These are phyloP conservation scores for Capsicum baccatum DNA, from an alignment of 257 asterid genomes.

Conservation along the genomic window DNA sequence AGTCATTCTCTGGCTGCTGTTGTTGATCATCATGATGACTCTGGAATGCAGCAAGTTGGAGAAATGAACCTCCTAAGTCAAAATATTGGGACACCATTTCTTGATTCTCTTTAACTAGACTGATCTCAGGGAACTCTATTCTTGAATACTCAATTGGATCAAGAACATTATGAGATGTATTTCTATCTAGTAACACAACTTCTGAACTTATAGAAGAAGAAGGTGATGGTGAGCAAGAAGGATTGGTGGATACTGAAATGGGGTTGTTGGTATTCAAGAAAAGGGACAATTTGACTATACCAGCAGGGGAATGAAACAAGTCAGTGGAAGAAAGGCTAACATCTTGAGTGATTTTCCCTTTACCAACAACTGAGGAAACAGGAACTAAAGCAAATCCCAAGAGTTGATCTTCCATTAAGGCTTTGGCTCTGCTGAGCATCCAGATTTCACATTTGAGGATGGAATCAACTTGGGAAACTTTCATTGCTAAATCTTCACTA, in stretches of 20 bases:
- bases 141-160: constrained; percentile 50
- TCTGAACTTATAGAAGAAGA: constrained; percentile 29
- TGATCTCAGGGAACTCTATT: constrained; percentile 67
- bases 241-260: constrained; percentile 29
- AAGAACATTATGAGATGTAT: constrained; percentile 35
- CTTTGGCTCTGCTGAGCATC: constrained; percentile 74
- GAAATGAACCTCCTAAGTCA: constrained; percentile 60
- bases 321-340: constrained; percentile 71
- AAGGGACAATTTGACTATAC: constrained; percentile 58
- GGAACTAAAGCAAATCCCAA: constrained; percentile 66
- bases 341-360: constrained; percentile 58
- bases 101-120: constrained; percentile 50
- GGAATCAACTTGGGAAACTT: constrained; percentile 48
- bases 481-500: constrained; percentile 50
- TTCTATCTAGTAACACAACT: constrained; percentile 41
- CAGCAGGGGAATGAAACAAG: constrained; percentile 72
- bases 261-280: constrained; percentile 48
- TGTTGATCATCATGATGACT: background rate
- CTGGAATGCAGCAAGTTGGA: constrained; percentile 54
- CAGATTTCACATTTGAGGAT: constrained; percentile 74
- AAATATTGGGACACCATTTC: constrained; percentile 71
- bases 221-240: constrained; percentile 24
- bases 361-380: constrained; percentile 50
- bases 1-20: constrained; percentile 50
- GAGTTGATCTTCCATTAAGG: constrained; percentile 73